Base-by-base conservation (phyloP, 78 protist genomes). In the Polysphondylium violaceum region DNA sequence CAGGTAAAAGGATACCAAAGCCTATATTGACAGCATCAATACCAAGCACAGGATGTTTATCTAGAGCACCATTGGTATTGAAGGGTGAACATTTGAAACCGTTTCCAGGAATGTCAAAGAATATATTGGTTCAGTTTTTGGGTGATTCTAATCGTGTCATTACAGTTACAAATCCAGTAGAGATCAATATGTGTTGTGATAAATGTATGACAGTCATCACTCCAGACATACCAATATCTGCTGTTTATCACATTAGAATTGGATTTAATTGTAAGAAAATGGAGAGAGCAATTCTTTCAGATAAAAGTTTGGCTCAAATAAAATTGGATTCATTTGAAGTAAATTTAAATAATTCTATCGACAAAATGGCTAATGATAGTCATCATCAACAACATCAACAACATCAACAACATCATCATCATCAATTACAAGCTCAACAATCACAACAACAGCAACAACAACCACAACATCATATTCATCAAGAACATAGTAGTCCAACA, bases 171-270 rank as follows among this genome's bases (percentile, higher is more conserved):
- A 74, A 83, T 21, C 90, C 90, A 58, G 41, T 69, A 41, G 90
- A 83, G 8, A 69, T 83, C 59, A 83, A 55, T 59, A 73, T 74
- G 60, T 83, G 90, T 56, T 83, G 90, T 8, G 90, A 83, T 68
- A 67, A 55, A 58, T 83, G 90, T 58, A 56, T 83, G 31, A 36
- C 41, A 11, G 78, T 83, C 1, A 59, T 69, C 40, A 44, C 61
- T 17, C 90, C 90, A 43, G 90, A 83, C 58, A 40, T 69, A 9
- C 25, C 44, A 56, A 23, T 17, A 33, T 35, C 72, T 11, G 51
- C 77, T 8, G 75, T 74, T 11, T 83, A 68, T 40, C 74, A 83
- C 43, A 55, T 83, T 3, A 23, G 78, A 9, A 59, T 83, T 31
- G 90, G 90, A 5, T 58, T 83, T 59, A 67, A 83, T 43, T 67